These are phyloP conservation scores for Desmodesmus armatus DNA, from an alignment of 139 green algal genomes.

Conservation along the genomic window DNA sequence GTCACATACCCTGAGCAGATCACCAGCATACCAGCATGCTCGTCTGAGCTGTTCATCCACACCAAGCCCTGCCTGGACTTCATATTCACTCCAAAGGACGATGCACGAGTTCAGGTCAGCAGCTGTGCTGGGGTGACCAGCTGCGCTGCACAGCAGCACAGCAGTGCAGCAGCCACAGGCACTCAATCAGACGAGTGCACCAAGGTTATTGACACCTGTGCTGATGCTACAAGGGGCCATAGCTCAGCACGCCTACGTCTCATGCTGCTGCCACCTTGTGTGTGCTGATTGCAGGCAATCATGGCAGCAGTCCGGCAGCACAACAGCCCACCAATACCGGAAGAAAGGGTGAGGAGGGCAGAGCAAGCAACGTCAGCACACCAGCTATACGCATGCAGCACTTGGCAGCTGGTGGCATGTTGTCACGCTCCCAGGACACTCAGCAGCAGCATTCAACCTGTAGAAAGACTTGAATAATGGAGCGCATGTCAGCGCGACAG, in stretches of 20 bases:
- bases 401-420: slow-evolving; percentile 68
- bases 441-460: too few relatives aligned
- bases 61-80: slow-evolving; percentile 78
- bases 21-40: slow-evolving; percentile 65
- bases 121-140: too few relatives aligned
- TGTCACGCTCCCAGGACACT: too few relatives aligned
- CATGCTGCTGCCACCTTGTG: not conserved
- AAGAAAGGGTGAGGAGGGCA: slow-evolving; percentile 59
- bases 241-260: too few relatives aligned
- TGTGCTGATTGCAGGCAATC: slow-evolving; percentile 60
- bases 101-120: slow-evolving; percentile 36
- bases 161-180: slow-evolving; percentile 17
- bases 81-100: slow-evolving; percentile 74
- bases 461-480: too few relatives aligned
- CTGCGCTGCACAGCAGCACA: not conserved
- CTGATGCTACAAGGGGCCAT: too few relatives aligned
- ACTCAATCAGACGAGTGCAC: not conserved
- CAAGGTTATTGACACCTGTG: not conserved
- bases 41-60: slow-evolving; percentile 73
- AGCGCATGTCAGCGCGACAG: not conserved
- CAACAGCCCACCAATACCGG: slow-evolving; percentile 70
- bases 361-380: slow-evolving; percentile 56
- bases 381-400: slow-evolving; percentile 74
- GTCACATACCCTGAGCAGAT: slow-evolving; percentile 32
- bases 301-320: slow-evolving; percentile 63